Evolutionary conservation across 2,329 filamentous ascomycete species (phyloP).

Genomic region (Didymella keratinophila): DNA sequence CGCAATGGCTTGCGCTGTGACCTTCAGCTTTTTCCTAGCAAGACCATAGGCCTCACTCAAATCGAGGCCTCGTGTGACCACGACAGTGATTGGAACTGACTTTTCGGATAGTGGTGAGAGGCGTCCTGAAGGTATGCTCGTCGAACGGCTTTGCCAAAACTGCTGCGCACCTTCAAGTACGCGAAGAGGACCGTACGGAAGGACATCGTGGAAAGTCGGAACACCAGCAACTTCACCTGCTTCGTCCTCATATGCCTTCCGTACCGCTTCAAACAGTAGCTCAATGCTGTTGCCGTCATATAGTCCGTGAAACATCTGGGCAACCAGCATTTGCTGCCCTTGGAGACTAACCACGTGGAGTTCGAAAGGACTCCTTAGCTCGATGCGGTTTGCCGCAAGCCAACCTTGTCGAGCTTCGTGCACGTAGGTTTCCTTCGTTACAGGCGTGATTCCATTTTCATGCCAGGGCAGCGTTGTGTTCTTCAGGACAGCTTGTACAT

Average conservation of each 20-base stretch:
- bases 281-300: conserved; percentile 86
- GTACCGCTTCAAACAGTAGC: conserved; percentile 69
- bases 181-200: conserved; percentile 74
- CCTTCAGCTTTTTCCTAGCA: conserved; percentile 66
- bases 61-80: conserved; percentile 46
- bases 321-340: conserved; percentile 55
- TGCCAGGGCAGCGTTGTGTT: conserved; percentile 35
- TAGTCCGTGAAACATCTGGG: conserved; percentile 83
- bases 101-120: conserved; percentile 40
- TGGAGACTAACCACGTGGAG: conserved; percentile 54
- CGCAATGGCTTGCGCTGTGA: conserved; percentile 80
- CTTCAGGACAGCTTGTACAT: conserved; percentile 73
- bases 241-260: conserved; percentile 57
- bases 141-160: conserved; percentile 74
- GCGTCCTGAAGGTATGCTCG: conserved; percentile 39
- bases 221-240: conserved; percentile 40
- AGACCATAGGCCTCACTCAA: conserved; percentile 57
- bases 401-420: conserved; percentile 1
- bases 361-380: conserved; percentile 63
- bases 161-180: conserved; percentile 55
- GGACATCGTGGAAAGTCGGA: conserved; percentile 69
- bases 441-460: conserved; percentile 36
- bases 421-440: conserved; percentile 15
- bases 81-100: conserved; percentile 30
- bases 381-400: conserved; percentile 50